Evolutionary conservation across 306 rosid genomes (phyloP).

Genomic region (Aeschynomene evenia): DNA sequence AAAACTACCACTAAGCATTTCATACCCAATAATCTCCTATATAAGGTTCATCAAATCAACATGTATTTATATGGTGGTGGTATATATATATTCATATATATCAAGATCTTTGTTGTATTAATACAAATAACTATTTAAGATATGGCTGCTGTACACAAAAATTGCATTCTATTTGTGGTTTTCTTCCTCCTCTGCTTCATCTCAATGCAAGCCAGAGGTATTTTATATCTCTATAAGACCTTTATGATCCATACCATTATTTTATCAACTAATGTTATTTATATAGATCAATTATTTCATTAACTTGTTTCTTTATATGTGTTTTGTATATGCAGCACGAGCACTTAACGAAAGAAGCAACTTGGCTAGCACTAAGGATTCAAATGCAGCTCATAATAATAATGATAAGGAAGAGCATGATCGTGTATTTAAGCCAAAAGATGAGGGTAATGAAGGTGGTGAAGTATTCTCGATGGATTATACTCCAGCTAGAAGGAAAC

Average conservation of each 20-base stretch:
- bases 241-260: background rate
- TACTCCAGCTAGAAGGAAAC: constrained; percentile 74
- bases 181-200: constrained; percentile 58
- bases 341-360: constrained; percentile 41
- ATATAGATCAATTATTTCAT: background rate
- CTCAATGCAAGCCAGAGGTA: constrained; percentile 61
- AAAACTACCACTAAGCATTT: constrained; percentile 35
- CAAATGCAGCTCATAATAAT: constrained; percentile 1
- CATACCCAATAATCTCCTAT: constrained; percentile 36
- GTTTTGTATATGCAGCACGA: constrained; percentile 43
- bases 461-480: constrained; percentile 75
- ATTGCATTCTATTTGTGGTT: constrained; percentile 45
- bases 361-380: background rate
- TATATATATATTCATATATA: constrained; percentile 1
- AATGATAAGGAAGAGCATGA: constrained; percentile 31
- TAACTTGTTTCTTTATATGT: background rate
- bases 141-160: constrained; percentile 45
- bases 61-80: background rate
- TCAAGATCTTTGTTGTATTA: background rate
- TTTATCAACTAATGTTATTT: background rate
- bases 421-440: constrained; percentile 33
- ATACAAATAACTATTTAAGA: background rate
- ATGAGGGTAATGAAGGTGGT: constrained; percentile 23
- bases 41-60: constrained; percentile 28
- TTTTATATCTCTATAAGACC: background rate